Base-by-base conservation (phyloP, 139 green algal genomes). In the Astrephomene gubernaculifera region DNA sequence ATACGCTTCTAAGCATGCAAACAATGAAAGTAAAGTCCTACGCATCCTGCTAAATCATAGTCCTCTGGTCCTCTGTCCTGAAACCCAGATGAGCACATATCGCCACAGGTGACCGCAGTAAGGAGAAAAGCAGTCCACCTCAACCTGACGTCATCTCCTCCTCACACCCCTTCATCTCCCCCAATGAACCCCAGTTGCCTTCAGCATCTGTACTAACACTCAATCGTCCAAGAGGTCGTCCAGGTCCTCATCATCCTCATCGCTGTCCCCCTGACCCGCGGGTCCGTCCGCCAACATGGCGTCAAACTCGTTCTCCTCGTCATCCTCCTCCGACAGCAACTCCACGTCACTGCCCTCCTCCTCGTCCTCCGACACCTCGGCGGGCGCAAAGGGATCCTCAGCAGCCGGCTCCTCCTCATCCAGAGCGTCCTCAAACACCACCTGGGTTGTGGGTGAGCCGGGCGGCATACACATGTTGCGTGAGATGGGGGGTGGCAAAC, bases 361-460 rank as follows among this genome's bases (percentile, higher is more conserved):
- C 33, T 79, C 53, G 2, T 71, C 64, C 25, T 88, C 84, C 9
- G 81, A 87, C 0, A 33, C 39, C 12, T 4, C 44, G 0, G 41
- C 72, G 2, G 72, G 64, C n/a, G 67, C 81, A 38, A 89, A 88
- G 1, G 85, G 57, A 29, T 90, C 85, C 75, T 92, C 85, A 3
- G 81, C 88, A 24, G 64, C 85, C 29, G 85, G 83, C 79, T 91
- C 88, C 38, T 88, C 87, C 8, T 75, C 76, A 31, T 75, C 88
- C 64, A 79, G 49, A 22, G 78, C 69, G 70, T 92, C 88, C 49
- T 88, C 80, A 45, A 87, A 89, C 35, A 88, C 84, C 9, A 87
- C 87, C 79, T 91, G 78, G 35, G 8, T 54, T 33, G 12, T 38
- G 81, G 31, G 54, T 33, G n/a, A n/a, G n/a, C n/a, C n/a, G n/a